Percentiles rank a stretch among this genome's conserved stretches.
These are phyloP conservation scores for Ophiostoma piceae DNA, from an alignment of 2,329 filamentous ascomycete species.

Conservation along the genomic window DNA sequence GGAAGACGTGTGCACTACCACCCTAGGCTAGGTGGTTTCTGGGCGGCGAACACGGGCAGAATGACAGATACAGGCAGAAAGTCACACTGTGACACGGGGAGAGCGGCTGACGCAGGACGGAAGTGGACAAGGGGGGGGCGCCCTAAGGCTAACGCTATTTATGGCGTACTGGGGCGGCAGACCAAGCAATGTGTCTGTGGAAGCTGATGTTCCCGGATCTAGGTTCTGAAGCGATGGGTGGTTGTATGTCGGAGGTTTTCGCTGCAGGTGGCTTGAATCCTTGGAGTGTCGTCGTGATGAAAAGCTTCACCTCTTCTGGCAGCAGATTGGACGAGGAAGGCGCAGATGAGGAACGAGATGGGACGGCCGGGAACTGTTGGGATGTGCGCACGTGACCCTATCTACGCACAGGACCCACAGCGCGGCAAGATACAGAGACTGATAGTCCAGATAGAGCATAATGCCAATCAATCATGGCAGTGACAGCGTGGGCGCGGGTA, in stretches of 20 bases:
- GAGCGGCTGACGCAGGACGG: conserved; percentile 22
- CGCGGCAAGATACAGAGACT: conserved; percentile 13
- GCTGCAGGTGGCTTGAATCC: neutral
- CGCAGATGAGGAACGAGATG: conserved; percentile 5
- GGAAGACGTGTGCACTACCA: conserved; percentile 28
- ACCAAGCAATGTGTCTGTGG: conserved; percentile 9
- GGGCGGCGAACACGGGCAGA: conserved; percentile 27
- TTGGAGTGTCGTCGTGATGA: neutral
- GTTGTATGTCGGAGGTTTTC: neutral
- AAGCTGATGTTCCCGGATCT: conserved; percentile 4
- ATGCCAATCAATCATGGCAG: conserved; percentile 9
- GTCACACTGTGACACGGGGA: conserved; percentile 12
- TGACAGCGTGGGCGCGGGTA: conserved; percentile 10
- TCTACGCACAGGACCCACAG: conserved; percentile 12
- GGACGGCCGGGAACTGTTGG: conserved; percentile 19
- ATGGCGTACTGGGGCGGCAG: conserved; percentile 12
- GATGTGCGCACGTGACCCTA: conserved; percentile 18
- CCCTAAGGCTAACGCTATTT: neutral
- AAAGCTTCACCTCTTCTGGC: conserved; percentile 9
- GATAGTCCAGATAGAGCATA: neutral
- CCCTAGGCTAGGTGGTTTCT: conserved; percentile 19
- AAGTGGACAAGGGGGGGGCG: conserved; percentile 18
- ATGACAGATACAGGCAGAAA: conserved; percentile 16
- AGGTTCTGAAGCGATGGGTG: conserved; percentile 3
- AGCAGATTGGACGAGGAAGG: conserved; percentile 15